Evolutionary conservation across 129 eudicot species (phyloP).

Genomic region (Gnaphalium uliginosum): DNA sequence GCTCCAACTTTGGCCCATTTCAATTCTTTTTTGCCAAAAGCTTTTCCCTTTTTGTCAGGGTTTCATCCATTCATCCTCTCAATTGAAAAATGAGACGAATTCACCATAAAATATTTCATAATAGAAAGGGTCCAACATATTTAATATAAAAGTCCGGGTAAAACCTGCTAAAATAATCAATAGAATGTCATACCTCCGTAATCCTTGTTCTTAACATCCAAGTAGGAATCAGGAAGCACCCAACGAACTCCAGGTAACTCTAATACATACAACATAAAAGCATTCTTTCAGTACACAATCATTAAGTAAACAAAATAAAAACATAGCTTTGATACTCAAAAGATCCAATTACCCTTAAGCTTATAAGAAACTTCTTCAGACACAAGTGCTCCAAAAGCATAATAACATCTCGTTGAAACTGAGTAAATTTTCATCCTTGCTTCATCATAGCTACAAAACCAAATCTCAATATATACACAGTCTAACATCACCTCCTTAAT

Average conservation of each 20-base stretch:
- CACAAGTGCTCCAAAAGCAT: conserved; percentile 95
- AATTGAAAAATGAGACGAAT: not conserved
- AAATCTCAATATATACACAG: not conserved
- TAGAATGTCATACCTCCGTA: conserved; percentile 70
- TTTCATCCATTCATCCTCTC: not conserved
- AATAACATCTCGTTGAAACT: conserved; percentile 83
- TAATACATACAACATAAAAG: conserved; percentile 12
- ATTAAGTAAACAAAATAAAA: not conserved
- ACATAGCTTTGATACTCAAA: not conserved
- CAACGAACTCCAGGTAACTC: conserved; percentile 77
- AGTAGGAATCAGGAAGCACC: conserved; percentile 98
- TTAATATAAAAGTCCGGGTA: too few relatives aligned
- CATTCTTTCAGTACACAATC: not conserved
- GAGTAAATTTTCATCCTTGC: conserved; percentile 95
- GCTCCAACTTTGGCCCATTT: not conserved
- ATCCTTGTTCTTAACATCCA: conserved; percentile 89
- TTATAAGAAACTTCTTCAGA: conserved; percentile 83
- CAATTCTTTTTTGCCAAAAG: not conserved
- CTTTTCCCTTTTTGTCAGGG: not conserved
- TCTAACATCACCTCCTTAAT: not conserved
- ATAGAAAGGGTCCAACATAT: not conserved
- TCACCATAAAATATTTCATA: not conserved
- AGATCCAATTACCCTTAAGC: conserved; percentile 53
- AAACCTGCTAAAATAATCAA: not conserved
- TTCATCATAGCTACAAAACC: conserved; percentile 64